Base-by-base conservation (phyloP, 176 grass and related monocot genomes). In the Musa acuminata region DNA sequence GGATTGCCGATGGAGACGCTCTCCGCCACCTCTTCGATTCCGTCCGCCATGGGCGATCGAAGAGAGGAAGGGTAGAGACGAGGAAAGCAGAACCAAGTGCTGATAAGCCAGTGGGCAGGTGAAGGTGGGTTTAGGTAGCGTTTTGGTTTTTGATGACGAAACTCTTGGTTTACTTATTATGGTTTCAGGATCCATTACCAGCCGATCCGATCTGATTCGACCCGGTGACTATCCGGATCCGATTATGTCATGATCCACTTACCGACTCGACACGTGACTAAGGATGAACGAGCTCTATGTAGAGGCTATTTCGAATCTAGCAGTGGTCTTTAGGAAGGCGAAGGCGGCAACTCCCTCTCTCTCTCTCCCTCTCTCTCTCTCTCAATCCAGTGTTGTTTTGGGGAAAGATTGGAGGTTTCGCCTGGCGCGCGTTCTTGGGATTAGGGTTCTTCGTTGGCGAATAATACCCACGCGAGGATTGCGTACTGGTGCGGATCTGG, bases 341-440 rank as follows among this genome's bases (percentile, higher is more conserved):
- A 70, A 70, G 67, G 67, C 43, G 67, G 67, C 67, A 70, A 70
- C 14, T 70, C 48, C n/a, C 67, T 60, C 16, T 14, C 57, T 60
- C 57, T 60, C 17, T 59, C 57, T 20, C 17, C 26, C 21, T 20
- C 60, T 63, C 26, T 1, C n/a, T 13, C 6, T 1, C 17, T 17
- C 22, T 25, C 9, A 11, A 27, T 27, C 21, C 35, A 43, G 35
- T 65, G 11, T 65, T 27, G 8, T 64, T 9, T 25, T 43, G 35
- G 35, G 35, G 35, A 43, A 43, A 43, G 3, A 43, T 43, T 43
- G 8, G 17, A 24, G 22, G n/a, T 12, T 10, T 11, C 9, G 2
- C 22, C 2, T 65, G 0, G 8, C 22, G 24, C 63, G 11, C 9
- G 11, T 65, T 64, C 22, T 13, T 24, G 8, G 1, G n/a, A 24